Evolutionary conservation across 2,329 filamentous ascomycete genomes (phyloP).

Genomic region (Emergomyces africanus): DNA sequence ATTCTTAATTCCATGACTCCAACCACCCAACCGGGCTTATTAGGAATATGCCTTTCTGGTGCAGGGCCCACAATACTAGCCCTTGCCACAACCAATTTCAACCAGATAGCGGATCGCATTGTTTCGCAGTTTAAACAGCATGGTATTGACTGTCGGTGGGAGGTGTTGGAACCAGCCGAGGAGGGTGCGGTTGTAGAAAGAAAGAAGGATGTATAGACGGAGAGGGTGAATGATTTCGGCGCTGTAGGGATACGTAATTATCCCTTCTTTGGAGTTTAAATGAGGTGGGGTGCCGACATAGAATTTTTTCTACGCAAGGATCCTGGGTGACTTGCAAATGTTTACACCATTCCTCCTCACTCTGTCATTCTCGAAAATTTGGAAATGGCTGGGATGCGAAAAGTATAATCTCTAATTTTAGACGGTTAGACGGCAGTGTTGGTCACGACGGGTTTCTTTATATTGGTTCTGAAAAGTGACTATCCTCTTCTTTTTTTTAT

Average conservation of each 20-base stretch:
- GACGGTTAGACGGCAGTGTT: not conserved
- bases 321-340: not conserved
- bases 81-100: conserved; percentile 80
- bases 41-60: conserved; percentile 89
- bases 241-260: not conserved
- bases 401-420: not conserved
- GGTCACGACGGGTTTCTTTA: not conserved
- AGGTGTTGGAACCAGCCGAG: conserved; percentile 75
- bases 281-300: not conserved
- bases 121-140: conserved; percentile 56
- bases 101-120: conserved; percentile 69
- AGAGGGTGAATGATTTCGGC: not conserved
- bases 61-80: conserved; percentile 92
- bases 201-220: conserved; percentile 10
- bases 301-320: not conserved
- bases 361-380: not conserved
- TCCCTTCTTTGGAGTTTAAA: not conserved
- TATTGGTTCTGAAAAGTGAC: not conserved
- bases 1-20: conserved; percentile 88
- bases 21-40: conserved; percentile 68
- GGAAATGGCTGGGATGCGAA: not conserved
- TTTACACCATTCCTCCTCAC: not conserved
- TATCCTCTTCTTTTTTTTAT: not conserved
- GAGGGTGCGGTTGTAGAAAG: conserved; percentile 35
- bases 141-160: conserved; percentile 68